phyloP scores from a whole-genome alignment of 2,329 filamentous ascomycete genomes.

The Claviceps lovelessii region DNA sequence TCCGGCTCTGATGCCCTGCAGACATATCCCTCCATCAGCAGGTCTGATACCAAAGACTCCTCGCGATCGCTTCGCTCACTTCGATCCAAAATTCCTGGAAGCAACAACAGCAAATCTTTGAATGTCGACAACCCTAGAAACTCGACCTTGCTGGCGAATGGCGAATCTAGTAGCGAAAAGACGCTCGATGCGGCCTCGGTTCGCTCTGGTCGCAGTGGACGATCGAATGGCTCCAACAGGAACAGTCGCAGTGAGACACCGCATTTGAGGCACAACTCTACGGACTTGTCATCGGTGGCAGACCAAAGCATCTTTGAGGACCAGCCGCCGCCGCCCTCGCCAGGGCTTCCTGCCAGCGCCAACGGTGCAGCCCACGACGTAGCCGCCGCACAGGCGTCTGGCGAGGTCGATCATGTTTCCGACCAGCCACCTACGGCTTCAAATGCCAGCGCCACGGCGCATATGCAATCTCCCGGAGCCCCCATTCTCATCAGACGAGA shows the following conservation, averaged over 20 bases:
- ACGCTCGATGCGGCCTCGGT: slow-evolving; percentile 57
- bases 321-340: slow-evolving; percentile 68
- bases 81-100: slow-evolving; percentile 76
- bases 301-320: slow-evolving; percentile 35
- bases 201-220: slow-evolving; percentile 51
- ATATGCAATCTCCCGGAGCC: slow-evolving; percentile 60
- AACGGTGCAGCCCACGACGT: slow-evolving; percentile 65
- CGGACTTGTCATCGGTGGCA: slow-evolving; percentile 24
- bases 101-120: slow-evolving; percentile 26
- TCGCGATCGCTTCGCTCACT: slow-evolving; percentile 73
- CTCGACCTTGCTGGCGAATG: slow-evolving; percentile 52
- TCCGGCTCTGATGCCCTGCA: slow-evolving; percentile 43
- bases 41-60: slow-evolving; percentile 86
- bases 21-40: slow-evolving; percentile 82
- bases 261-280: slow-evolving; percentile 25
- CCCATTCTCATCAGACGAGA: slow-evolving; percentile 81
- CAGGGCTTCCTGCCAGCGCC: slow-evolving; percentile 57
- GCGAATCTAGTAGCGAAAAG: slow-evolving; percentile 45
- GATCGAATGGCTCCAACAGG: slow-evolving; percentile 30
- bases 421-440: slow-evolving; percentile 65
- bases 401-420: slow-evolving; percentile 89
- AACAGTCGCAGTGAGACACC: slow-evolving; percentile 31
- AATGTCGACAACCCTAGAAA: slow-evolving; percentile 69
- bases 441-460: slow-evolving; percentile 38
- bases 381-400: slow-evolving; percentile 64